These are phyloP conservation scores for Didymellaceae sp. DNA, from an alignment of 2,329 filamentous ascomycete species.

Conservation along the genomic window DNA sequence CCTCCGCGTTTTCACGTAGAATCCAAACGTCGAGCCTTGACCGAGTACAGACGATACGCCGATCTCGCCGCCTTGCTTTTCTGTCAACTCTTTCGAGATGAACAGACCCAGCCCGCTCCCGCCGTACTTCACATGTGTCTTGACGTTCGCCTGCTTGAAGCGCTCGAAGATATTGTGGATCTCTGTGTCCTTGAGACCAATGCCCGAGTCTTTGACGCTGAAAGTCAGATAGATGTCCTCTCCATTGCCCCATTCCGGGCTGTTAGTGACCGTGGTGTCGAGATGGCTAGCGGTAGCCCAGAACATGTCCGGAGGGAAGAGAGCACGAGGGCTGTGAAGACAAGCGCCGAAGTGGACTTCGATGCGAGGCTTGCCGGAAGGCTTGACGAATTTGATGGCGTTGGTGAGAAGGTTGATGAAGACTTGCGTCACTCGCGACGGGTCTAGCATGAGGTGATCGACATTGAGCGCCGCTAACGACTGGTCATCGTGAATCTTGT, in stretches of 20 bases:
- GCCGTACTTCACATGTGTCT: slow-evolving; percentile 52
- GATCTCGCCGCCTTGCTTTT: slow-evolving; percentile 55
- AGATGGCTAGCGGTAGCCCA: slow-evolving; percentile 38
- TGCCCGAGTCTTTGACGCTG: slow-evolving; percentile 50
- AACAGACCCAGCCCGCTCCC: slow-evolving; percentile 55
- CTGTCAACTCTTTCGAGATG: slow-evolving; percentile 54
- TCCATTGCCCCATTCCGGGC: slow-evolving; percentile 46
- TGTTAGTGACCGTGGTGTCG: slow-evolving; percentile 31
- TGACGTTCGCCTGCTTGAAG: slow-evolving; percentile 45
- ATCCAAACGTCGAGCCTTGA: slow-evolving; percentile 52
- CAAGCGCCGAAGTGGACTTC: slow-evolving; percentile 48
- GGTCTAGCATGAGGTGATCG: slow-evolving; percentile 51
- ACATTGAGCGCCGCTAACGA: slow-evolving; percentile 47
- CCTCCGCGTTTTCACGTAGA: slow-evolving; percentile 51
- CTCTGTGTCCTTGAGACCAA: slow-evolving; percentile 50
- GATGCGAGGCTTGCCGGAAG: slow-evolving; percentile 44
- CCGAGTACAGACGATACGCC: slow-evolving; percentile 50
- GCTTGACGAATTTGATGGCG: slow-evolving; percentile 52
- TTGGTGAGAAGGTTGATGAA: slow-evolving; percentile 77
- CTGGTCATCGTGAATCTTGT: slow-evolving; percentile 42
- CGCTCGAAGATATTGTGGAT: slow-evolving; percentile 48
- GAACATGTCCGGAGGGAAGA: slow-evolving; percentile 39
- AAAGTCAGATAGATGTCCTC: slow-evolving; percentile 50
- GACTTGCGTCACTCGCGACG: slow-evolving; percentile 66
- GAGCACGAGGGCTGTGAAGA: slow-evolving; percentile 27